These are phyloP conservation scores for Torulaspora delbrueckii DNA, from an alignment of 805 yeast genomes.

Conservation along the genomic window DNA sequence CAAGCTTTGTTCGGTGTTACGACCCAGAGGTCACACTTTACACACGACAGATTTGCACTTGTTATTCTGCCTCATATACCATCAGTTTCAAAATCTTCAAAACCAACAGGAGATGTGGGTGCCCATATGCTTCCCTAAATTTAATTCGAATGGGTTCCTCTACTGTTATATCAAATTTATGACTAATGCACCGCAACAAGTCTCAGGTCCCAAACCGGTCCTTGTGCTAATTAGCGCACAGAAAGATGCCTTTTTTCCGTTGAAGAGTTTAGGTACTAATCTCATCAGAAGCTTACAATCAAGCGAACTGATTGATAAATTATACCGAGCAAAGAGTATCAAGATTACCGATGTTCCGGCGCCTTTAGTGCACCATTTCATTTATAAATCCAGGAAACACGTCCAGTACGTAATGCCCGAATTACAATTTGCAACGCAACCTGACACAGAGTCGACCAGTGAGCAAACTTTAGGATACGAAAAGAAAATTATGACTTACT, in stretches of 20 bases:
- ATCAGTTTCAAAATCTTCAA: constrained; percentile 32
- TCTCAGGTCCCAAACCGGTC: constrained; percentile 30
- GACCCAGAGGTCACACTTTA: constrained; percentile 73
- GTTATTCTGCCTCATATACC: constrained; percentile 64
- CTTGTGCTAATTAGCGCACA: constrained; percentile 49
- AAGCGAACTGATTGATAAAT: constrained; percentile 37
- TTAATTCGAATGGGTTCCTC: constrained; percentile 82
- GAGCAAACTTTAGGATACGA: constrained; percentile 17
- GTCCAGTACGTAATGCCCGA: constrained; percentile 45
- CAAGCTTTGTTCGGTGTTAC: constrained; percentile 59
- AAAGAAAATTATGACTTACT: constrained; percentile 25
- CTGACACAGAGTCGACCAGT: constrained; percentile 1
- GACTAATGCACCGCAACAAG: constrained; percentile 17
- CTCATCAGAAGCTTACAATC: constrained; percentile 43
- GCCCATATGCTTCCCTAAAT: constrained; percentile 87
- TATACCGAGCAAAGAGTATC: constrained; percentile 36
- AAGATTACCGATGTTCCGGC: constrained; percentile 52
- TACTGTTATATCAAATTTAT: constrained; percentile 72
- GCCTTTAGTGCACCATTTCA: constrained; percentile 65
- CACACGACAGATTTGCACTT: constrained; percentile 79
- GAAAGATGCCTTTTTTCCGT: constrained; percentile 71
- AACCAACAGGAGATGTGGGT: constrained; percentile 78
- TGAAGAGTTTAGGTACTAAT: constrained; percentile 55
- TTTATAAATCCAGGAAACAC: constrained; percentile 64
- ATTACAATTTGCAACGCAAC: constrained; percentile 17